Evolutionary conservation across 441 rosid species (phyloP), one percentile per base, ranked within the genome.

Genomic region (Gossypium schwendimanii): DNA sequence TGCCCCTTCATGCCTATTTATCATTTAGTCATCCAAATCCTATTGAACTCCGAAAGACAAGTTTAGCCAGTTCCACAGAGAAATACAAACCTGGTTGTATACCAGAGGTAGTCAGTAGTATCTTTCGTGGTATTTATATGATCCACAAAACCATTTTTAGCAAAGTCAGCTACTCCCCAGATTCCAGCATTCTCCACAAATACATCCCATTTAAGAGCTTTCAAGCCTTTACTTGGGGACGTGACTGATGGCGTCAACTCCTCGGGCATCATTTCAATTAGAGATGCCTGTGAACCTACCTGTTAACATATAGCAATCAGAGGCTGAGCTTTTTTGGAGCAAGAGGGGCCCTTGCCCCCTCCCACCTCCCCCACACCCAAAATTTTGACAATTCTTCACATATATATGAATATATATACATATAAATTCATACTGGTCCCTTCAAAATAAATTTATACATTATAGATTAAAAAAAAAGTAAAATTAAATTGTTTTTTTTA

Each of bases 41-140:
- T 2, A 58, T 59, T 47, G 24, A 68, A 17, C 24, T 57, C 28
- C 11, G 3, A 4, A 73, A 20, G 5, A 26, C 15, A 55, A 71
- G 68, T 15, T 8, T 55, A 52, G 72, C 26, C 60, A 6, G 18
- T 6, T 39, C 49, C 50, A 18, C 14, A 36, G 26, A 60, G 71
- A 9, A 62, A 58, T 39, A 83, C 84, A 68, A 77, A 95, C 99
- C 97, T 95, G 82, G 90, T 91, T 68, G 88, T 93, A 78, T 89
- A 89, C 99, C 99, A 95, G 63, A 95, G 94, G 81, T 95, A 86
- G 84, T 93, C 99, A 26, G 98, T 87, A 53, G 86, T 79, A 80
- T 93, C 94, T 79, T 83, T 84, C 64, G 98, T 91, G 80, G 95
- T 82, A 83, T 93, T 95, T 58, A 95, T 79, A 73, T 91, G 97